Percentiles rank a stretch among this genome's conserved stretches.
Evolutionary conservation across 2,329 filamentous ascomycete species (phyloP).

Genomic region (Fusarium sp.): DNA sequence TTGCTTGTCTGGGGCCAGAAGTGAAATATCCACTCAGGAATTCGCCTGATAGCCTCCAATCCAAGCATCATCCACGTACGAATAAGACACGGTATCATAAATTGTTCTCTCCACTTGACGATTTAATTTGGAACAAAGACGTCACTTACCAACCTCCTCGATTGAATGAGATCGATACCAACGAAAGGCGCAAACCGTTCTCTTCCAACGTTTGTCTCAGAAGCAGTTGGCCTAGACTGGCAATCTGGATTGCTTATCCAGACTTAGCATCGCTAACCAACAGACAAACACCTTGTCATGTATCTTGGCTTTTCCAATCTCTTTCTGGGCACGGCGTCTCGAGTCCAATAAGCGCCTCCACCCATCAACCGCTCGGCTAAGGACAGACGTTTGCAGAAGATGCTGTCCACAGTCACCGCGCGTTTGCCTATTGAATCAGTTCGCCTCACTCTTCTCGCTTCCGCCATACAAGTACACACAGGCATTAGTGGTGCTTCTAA

Average conservation of each 20-base stretch:
- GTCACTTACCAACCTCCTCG: slow-evolving; percentile 6
- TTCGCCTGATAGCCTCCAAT: background rate
- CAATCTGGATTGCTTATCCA: slow-evolving; percentile 38
- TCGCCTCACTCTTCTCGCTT: slow-evolving; percentile 34
- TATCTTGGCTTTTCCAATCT: slow-evolving; percentile 25
- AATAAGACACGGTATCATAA: background rate
- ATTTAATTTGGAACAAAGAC: background rate
- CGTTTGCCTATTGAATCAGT: slow-evolving; percentile 25
- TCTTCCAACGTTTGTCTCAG: slow-evolving; percentile 42
- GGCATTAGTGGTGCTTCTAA: slow-evolving; percentile 8
- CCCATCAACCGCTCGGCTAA: slow-evolving; percentile 44
- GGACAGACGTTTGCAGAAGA: slow-evolving; percentile 27
- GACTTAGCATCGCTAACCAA: slow-evolving; percentile 31
- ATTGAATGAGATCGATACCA: background rate
- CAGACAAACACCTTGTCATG: slow-evolving; percentile 36
- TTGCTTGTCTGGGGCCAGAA: slow-evolving; percentile 6
- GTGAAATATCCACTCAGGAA: slow-evolving; percentile 7
- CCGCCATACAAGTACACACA: slow-evolving; percentile 14
- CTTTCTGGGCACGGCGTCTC: slow-evolving; percentile 21
- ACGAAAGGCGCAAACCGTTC: slow-evolving; percentile 16
- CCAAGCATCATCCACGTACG: slow-evolving; percentile 17
- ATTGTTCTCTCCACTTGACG: background rate
- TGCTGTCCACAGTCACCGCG: slow-evolving; percentile 27
- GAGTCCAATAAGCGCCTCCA: slow-evolving; percentile 44
- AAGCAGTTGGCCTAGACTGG: slow-evolving; percentile 36